These are phyloP conservation scores for Inga leiocalycina DNA, from an alignment of 306 rosid species.

Conservation along the genomic window DNA sequence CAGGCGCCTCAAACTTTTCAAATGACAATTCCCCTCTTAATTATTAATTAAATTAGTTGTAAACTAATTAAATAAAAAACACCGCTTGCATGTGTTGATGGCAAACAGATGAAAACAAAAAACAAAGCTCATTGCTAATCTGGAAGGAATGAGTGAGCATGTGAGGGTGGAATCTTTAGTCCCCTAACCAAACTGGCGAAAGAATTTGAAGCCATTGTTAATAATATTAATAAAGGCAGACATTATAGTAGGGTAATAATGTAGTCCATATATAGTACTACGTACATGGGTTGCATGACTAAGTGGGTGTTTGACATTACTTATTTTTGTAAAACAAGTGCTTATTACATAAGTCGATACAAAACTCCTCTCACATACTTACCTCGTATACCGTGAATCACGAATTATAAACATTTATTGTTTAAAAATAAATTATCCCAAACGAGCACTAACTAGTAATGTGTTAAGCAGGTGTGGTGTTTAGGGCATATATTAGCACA, in stretches of 20 bases:
- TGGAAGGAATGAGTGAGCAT: constrained; percentile 61
- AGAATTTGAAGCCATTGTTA: constrained; percentile 18
- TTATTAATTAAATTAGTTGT: too few relatives aligned
- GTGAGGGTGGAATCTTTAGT: constrained; percentile 73
- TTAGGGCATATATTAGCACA: constrained; percentile 35
- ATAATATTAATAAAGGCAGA: neutral
- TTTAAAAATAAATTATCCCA: too few relatives aligned
- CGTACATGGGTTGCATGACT: too few relatives aligned
- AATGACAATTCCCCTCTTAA: too few relatives aligned
- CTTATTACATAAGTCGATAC: too few relatives aligned
- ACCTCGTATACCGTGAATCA: too few relatives aligned
- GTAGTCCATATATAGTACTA: too few relatives aligned
- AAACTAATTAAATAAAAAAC: neutral
- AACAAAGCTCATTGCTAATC: constrained; percentile 33
- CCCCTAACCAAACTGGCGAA: constrained; percentile 30
- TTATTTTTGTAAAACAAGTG: too few relatives aligned
- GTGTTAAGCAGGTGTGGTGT: neutral
- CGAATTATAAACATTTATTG: too few relatives aligned
- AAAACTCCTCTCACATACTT: too few relatives aligned
- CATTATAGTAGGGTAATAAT: constrained; percentile 22
- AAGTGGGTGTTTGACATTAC: too few relatives aligned
- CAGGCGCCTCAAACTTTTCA: neutral
- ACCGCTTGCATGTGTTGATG: neutral
- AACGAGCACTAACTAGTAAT: neutral
- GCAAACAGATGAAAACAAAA: constrained; percentile 24